Evolutionary conservation across 441 rosid genomes (phyloP).

Genomic region (Cnidoscolus chayamansa): DNA sequence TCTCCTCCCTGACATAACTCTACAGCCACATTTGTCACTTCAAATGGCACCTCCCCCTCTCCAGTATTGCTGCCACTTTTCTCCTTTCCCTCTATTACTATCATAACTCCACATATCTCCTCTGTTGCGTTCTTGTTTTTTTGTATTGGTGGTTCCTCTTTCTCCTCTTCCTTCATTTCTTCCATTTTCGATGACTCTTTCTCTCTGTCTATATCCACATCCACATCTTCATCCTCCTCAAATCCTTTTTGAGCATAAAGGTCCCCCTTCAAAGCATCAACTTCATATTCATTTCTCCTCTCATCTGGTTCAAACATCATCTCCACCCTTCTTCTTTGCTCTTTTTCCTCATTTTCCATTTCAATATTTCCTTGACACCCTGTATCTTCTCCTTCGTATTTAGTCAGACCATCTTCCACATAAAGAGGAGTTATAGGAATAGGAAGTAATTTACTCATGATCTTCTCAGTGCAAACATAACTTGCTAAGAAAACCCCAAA

Average conservation of each 20-base stretch:
- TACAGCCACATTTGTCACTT: constrained; percentile 27
- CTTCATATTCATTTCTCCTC: constrained; percentile 14
- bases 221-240: constrained; percentile 4
- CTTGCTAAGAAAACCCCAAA: constrained; percentile 62
- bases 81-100: constrained; percentile 35
- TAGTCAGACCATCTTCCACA: constrained; percentile 21
- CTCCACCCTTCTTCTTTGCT: constrained; percentile 20
- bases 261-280: background rate
- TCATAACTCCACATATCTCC: constrained; percentile 22
- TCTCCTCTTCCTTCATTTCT: constrained; percentile 8
- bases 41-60: constrained; percentile 22
- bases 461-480: constrained; percentile 68
- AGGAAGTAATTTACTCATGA: constrained; percentile 63
- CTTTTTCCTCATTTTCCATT: constrained; percentile 34
- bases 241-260: background rate
- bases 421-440: constrained; percentile 19
- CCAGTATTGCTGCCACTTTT: constrained; percentile 4
- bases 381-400: constrained; percentile 15
- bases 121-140: constrained; percentile 10
- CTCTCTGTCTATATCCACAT: background rate
- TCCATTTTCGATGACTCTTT: constrained; percentile 14
- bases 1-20: constrained; percentile 25
- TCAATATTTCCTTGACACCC: constrained; percentile 15
- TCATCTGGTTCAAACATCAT: constrained; percentile 26
- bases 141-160: background rate